Base-by-base conservation (phyloP, 2,329 filamentous ascomycete genomes). In the Chaetomium sp. region DNA sequence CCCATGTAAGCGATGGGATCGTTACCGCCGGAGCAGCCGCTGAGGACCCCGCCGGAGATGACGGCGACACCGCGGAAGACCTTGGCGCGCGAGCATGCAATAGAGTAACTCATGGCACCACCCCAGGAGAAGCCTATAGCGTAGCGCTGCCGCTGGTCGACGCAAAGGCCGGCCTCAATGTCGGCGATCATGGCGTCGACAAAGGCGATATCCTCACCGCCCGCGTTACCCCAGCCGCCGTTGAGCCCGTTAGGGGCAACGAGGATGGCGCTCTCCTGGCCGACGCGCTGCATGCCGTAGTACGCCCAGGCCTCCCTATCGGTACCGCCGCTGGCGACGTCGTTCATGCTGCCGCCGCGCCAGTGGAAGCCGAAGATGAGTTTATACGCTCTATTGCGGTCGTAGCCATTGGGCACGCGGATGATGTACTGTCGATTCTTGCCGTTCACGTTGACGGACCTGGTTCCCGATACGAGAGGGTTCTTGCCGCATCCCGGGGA, bases 61-160 rank as follows among this genome's bases (percentile, higher is more conserved):
- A 67, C 57, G 1, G 68, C 75, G 23, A 82, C 75, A 45, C 75
- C 79, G 45, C 76, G 75, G 70, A 80, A 76, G 33, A 69, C 65
- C 47, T 70, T 67, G 7, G 79, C 73, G n/a, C 76, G 75, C 12
- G 78, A 74, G 67, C 79, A 82, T 2, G 80, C 79, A 9, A 80
- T 67, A 1, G 75, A 71, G 70, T 75, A 78, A 6, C 73, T 75
- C 77, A 81, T 81, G 57, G 76, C 75, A 35, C 75, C 78, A 49
- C 80, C 79, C 65, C 78, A 81, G 62, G 75, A 77, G 70, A 78
- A 81, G 19, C 78, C 79, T 1, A 76, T 78, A 25, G 79, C 73
- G 70, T 80, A 82, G 65, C 76, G 72, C 61, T 75, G 74, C 29
- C 68, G 71, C 60, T 76, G 70, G 61, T 82, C 75, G n/a, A 82